Percentiles rank a stretch among this genome's conserved stretches.
Evolutionary conservation across 306 rosid species (phyloP).

Genomic region (Lablab purpureus): DNA sequence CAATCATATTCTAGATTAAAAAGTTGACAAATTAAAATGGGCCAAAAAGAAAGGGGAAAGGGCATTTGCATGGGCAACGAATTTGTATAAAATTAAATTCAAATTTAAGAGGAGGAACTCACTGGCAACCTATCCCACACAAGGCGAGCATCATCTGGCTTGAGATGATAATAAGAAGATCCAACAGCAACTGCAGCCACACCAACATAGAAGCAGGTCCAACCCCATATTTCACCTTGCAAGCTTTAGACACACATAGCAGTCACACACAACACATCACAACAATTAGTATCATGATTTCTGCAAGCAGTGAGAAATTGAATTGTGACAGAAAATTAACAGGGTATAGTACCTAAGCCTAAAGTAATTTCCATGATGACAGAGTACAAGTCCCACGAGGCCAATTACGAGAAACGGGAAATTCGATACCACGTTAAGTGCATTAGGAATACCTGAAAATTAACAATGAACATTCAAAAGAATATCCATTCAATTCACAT

Average conservation of each 20-base stretch:
- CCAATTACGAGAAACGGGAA: conserved; percentile 85
- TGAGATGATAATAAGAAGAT: conserved; percentile 89
- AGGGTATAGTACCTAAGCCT: conserved; percentile 64
- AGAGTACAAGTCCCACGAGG: conserved; percentile 71
- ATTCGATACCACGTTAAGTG: conserved; percentile 85
- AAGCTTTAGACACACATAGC: conserved; percentile 51
- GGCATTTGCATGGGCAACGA: conserved; percentile 8
- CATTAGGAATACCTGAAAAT: conserved; percentile 80
- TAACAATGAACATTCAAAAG: background rate
- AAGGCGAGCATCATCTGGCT: conserved; percentile 82
- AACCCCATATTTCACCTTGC: conserved; percentile 90
- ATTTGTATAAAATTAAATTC: background rate
- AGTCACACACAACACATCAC: background rate
- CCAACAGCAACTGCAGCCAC: conserved; percentile 86
- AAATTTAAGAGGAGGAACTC: conserved; percentile 48
- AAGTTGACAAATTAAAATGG: conserved; percentile 19
- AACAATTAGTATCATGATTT: background rate
- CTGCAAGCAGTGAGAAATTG: conserved; percentile 10
- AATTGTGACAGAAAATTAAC: background rate
- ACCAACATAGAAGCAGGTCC: conserved; percentile 87
- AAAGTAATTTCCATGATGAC: conserved; percentile 69
- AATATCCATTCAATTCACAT: background rate
- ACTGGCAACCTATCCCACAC: conserved; percentile 98
- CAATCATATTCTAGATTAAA: conserved; percentile 32
- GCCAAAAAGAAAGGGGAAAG: background rate